Evolutionary conservation across 1,139 yeast genomes (phyloP).

Genomic region (Magnusiomyces tetraspermus): DNA sequence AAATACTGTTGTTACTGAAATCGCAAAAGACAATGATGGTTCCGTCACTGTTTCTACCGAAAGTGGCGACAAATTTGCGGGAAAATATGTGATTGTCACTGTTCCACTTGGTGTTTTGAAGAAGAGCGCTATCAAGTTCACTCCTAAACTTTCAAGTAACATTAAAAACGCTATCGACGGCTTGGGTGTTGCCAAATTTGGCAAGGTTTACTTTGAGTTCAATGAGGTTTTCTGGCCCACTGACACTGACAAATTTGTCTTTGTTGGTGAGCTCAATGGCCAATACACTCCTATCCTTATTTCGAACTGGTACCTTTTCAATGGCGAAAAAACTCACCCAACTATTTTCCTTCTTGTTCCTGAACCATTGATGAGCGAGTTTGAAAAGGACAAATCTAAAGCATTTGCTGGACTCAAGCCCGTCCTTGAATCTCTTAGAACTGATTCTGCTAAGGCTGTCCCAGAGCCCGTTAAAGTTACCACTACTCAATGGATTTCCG

Average conservation of each 20-base stretch:
- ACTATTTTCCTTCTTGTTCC: conserved; percentile 22
- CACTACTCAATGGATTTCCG: conserved; percentile 58
- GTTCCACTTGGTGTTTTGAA: conserved; percentile 64
- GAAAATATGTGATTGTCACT: conserved; percentile 55
- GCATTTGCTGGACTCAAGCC: conserved; percentile 44
- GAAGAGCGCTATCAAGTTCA: conserved; percentile 45
- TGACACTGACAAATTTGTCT: conserved; percentile 41
- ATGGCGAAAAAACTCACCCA: conserved; percentile 22
- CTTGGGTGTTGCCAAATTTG: conserved; percentile 62
- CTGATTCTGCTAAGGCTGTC: conserved; percentile 21
- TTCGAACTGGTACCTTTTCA: conserved; percentile 35
- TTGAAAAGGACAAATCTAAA: conserved; percentile 37
- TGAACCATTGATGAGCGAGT: conserved; percentile 43
- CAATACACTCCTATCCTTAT: conserved; percentile 43
- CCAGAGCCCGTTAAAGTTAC: conserved; percentile 48
- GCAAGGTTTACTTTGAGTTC: conserved; percentile 72
- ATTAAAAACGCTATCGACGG: conserved; percentile 40
- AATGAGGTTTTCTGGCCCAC: conserved; percentile 59
- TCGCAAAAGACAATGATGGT: conserved; percentile 25
- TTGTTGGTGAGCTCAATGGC: conserved; percentile 27
- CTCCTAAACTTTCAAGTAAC: conserved; percentile 9
- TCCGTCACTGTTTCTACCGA: conserved; percentile 25
- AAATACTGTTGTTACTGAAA: conserved; percentile 39
- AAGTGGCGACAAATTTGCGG: conserved; percentile 27
- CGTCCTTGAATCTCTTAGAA: conserved; percentile 28